Evolutionary conservation across 2,329 filamentous ascomycete genomes (phyloP).

Genomic region (Fusarium sp.): DNA sequence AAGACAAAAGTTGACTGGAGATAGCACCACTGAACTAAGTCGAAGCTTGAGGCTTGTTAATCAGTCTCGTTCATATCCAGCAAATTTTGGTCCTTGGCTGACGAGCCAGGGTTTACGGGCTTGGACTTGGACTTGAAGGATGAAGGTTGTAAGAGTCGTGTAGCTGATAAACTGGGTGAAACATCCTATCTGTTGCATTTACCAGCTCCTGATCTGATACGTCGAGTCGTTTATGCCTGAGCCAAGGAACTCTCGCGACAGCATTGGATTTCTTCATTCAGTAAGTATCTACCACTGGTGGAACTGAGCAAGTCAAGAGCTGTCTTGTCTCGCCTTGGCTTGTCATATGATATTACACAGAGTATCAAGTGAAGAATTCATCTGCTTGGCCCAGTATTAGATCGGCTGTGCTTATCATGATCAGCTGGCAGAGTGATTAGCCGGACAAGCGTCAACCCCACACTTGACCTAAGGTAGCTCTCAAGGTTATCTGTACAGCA

Average conservation of each 20-base stretch:
- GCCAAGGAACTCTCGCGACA: neutral
- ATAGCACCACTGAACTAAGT: conserved; percentile 22
- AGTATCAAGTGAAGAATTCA: conserved; percentile 16
- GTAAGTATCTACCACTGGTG: neutral
- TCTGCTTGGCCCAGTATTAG: conserved; percentile 13
- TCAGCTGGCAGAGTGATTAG: conserved; percentile 37
- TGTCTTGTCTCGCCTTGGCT: neutral
- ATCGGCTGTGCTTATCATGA: conserved; percentile 41
- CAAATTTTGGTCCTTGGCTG: conserved; percentile 11
- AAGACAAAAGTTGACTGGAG: conserved; percentile 29
- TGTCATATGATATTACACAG: conserved; percentile 11
- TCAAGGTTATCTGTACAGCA: conserved; percentile 15
- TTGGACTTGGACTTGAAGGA: neutral
- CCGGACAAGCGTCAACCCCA: conserved; percentile 37
- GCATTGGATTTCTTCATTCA: neutral
- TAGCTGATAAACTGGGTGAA: conserved; percentile 10
- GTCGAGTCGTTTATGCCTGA: neutral
- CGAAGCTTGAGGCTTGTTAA: conserved; percentile 11
- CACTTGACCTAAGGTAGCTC: conserved; percentile 31
- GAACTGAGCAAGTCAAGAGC: neutral
- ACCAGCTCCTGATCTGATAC: conserved; percentile 2
- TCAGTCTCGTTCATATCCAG: conserved; percentile 30
- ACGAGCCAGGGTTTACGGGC: neutral
- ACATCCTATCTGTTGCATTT: neutral
- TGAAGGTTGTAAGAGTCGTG: conserved; percentile 15